phyloP scores from a whole-genome alignment of 192 early-diverging fungal genomes.

The Diversispora eburnea region DNA sequence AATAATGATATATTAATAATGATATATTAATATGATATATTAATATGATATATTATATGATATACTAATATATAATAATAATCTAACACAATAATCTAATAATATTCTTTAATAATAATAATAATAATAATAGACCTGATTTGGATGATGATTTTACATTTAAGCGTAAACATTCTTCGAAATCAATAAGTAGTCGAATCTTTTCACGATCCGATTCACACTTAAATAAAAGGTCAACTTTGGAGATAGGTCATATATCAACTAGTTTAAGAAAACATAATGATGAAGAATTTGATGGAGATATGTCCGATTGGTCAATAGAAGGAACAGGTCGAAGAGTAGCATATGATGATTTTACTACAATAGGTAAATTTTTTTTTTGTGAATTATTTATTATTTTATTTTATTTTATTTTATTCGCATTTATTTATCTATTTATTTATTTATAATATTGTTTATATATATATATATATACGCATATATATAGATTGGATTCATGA shows the following conservation, averaged over 20 bases:
- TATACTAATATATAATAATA: neutral
- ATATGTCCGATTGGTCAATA: slow-evolving; percentile 41
- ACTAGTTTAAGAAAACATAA: slow-evolving; percentile 23
- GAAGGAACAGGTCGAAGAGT: slow-evolving; percentile 45
- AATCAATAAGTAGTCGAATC: slow-evolving; percentile 4
- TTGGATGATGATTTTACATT: slow-evolving; percentile 27
- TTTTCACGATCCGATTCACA: slow-evolving; percentile 11
- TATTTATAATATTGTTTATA: neutral
- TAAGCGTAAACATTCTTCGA: slow-evolving; percentile 8
- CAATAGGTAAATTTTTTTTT: slow-evolving; percentile 43
- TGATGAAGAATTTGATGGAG: slow-evolving; percentile 32
- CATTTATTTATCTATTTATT: neutral
- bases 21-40: neutral
- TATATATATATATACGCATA: neutral
- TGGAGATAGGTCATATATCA: slow-evolving; percentile 10
- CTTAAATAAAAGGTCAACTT: neutral
- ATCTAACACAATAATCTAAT: neutral
- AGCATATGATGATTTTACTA: slow-evolving; percentile 59
- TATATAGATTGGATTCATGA: slow-evolving; percentile 85
- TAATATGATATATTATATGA: neutral
- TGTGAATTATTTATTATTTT: neutral
- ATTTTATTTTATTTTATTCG: neutral
- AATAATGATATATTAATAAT: too few species aligned
- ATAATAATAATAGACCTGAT: neutral
- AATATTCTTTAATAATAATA: too few species aligned